These are phyloP conservation scores for Eucalyptus sp. DNA, from an alignment of 345 rosid genomes.

Conservation along the genomic window DNA sequence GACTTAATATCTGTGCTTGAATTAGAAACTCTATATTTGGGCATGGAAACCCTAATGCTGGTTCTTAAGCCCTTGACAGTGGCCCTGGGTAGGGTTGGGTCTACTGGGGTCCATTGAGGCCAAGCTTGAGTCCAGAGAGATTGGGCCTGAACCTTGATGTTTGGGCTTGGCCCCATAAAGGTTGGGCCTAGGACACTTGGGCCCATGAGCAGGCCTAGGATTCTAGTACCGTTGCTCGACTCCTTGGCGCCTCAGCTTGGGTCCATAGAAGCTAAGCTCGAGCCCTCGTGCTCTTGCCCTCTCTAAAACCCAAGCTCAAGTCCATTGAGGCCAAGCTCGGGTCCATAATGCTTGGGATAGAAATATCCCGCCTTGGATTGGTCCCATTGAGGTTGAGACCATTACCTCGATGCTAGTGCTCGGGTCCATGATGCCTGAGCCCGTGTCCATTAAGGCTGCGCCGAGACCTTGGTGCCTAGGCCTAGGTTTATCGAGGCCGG, in stretches of 20 bases:
- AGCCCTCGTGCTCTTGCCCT: background rate
- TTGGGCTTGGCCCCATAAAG: too few species aligned
- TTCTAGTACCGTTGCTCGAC: accelerated
- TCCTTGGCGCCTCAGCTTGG: accelerated
- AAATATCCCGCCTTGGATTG: background rate
- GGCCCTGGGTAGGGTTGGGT: background rate
- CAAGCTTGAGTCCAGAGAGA: background rate
- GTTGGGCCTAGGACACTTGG: too few species aligned
- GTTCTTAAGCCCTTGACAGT: background rate
- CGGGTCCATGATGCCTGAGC: background rate
- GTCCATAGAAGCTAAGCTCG: accelerated
- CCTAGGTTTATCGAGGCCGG: background rate
- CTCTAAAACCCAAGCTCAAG: too few species aligned
- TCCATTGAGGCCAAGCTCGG: too few species aligned
- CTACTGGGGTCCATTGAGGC: background rate
- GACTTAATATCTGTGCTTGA: background rate
- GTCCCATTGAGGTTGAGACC: background rate
- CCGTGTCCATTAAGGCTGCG: too few species aligned
- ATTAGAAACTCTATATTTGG: background rate
- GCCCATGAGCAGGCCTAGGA: background rate
- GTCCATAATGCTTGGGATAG: too few species aligned
- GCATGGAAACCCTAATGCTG: background rate
- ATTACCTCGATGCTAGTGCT: background rate
- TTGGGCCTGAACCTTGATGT: too few species aligned
- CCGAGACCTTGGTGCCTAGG: background rate